A percentile compares a stretch with the other conserved stretches of the same genome.
phyloP scores from a whole-genome alignment of 805 yeast species.

The Clavispora santaluciae region DNA sequence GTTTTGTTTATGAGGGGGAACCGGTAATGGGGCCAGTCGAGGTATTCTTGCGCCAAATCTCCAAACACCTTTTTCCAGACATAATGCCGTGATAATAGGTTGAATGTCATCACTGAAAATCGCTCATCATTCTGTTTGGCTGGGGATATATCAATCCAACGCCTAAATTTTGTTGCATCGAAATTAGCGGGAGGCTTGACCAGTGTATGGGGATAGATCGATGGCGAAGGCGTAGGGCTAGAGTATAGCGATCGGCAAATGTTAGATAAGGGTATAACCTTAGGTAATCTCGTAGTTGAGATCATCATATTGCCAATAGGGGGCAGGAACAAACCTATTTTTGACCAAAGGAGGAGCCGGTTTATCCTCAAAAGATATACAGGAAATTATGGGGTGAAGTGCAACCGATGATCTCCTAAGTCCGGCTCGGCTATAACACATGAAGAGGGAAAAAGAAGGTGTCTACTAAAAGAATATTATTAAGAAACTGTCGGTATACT shows the following conservation, averaged over 20 bases:
- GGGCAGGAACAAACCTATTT: background rate
- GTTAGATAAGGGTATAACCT: background rate
- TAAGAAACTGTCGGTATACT: no score
- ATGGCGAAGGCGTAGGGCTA: background rate
- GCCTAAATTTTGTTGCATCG: slow-evolving; percentile 20
- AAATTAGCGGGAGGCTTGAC: slow-evolving; percentile 9
- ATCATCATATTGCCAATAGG: background rate
- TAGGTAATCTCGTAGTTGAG: background rate
- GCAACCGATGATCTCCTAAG: background rate
- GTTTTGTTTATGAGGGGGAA: slow-evolving; percentile 28
- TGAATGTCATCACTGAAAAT: slow-evolving; percentile 36
- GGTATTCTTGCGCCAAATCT: slow-evolving; percentile 43
- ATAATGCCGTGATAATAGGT: slow-evolving; percentile 50
- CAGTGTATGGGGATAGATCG: slow-evolving; percentile 4
- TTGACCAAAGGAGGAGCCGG: background rate
- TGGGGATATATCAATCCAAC: slow-evolving; percentile 17
- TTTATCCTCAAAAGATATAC: background rate
- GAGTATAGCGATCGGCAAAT: background rate
- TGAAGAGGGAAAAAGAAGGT: no score
- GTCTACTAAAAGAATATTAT: no score
- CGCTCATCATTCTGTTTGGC: slow-evolving; percentile 1
- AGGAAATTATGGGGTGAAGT: background rate
- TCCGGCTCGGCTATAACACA: background rate
- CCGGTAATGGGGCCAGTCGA: slow-evolving; percentile 46
- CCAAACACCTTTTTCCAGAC: slow-evolving; percentile 56